Evolutionary conservation across 768 basidiomycete species (phyloP), one percentile per base, ranked within the genome.

Genomic region (Pleurotus tuoliensis): DNA sequence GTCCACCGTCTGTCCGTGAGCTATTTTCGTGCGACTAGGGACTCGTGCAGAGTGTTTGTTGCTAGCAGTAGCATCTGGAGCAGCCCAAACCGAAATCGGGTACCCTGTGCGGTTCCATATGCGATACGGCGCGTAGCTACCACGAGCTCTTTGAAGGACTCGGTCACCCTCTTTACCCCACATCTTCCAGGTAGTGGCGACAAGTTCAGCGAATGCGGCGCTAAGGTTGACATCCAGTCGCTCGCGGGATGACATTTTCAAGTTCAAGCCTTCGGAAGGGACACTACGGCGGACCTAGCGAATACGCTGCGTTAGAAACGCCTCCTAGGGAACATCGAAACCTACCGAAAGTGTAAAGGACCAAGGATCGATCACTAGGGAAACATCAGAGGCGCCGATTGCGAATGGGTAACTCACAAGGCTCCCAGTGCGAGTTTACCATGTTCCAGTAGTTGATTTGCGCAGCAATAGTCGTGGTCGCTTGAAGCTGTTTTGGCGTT

Each of bases 371-470:
- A 96, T 92, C 54, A 99, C 89, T 92, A 47, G 13, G 13, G 20
- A 40, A 43, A 48, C 49, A 34, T 57, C n/a, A 58, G 60, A 9
- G 53, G n/a, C 3, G 16, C 8, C 56, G 48, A 34, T 11, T 6
- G 18, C 25, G 54, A 30, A 30, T 20, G 47, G 4, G 11, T 27
- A 1, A 72, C 86, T 60, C 66, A 90, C 90, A 69, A 27, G 97
- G 96, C 71, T 98, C 97, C 94, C 97, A 99, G 65, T 98, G 94
- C 47, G 97, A 98, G 66, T 97, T 98, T 20, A 88, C 87, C 49
- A 98, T 71, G 69, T 99, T 99, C 92, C 94, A 99, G 65, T 97
- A 99, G 58, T 86, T 93, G 68, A 97, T 88, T 49, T 87, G 84
- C 2, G 86, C 87, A 20, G 87, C 85, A 64, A 98, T 75, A 0